phyloP scores from a whole-genome alignment of 2,329 filamentous ascomycete species.

The Cercospora brassicicola region DNA sequence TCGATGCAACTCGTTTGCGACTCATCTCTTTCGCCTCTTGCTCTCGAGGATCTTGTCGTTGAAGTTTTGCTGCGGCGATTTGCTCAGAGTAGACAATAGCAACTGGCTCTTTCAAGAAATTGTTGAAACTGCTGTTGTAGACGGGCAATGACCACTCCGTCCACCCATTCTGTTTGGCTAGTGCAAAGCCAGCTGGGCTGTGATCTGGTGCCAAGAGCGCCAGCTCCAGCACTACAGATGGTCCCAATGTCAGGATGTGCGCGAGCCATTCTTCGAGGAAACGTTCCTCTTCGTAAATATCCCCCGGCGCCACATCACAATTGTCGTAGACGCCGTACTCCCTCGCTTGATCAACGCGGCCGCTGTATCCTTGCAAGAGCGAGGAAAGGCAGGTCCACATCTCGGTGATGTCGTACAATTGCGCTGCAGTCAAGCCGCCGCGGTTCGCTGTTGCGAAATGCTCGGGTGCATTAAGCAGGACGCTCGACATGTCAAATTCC shows the following conservation, averaged over 20 bases:
- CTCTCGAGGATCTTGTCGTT: slow-evolving; percentile 40
- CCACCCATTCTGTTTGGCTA: slow-evolving; percentile 57
- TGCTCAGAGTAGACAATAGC: slow-evolving; percentile 60
- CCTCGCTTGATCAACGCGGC: slow-evolving; percentile 56
- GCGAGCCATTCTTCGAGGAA: slow-evolving; percentile 63
- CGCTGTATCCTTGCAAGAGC: slow-evolving; percentile 58
- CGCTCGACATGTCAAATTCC: slow-evolving; percentile 53
- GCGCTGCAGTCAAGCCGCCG: slow-evolving; percentile 54
- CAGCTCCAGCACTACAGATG: slow-evolving; percentile 56
- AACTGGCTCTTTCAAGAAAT: slow-evolving; percentile 62
- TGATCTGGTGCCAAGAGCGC: slow-evolving; percentile 42
- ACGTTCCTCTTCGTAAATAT: slow-evolving; percentile 54
- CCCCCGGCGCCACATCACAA: slow-evolving; percentile 48
- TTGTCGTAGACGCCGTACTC: slow-evolving; percentile 57
- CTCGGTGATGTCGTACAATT: slow-evolving; percentile 65
- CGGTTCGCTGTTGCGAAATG: slow-evolving; percentile 60
- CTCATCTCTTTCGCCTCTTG: slow-evolving; percentile 41
- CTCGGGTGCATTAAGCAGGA: slow-evolving; percentile 57
- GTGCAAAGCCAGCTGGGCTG: slow-evolving; percentile 50
- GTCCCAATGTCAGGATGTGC: slow-evolving; percentile 61
- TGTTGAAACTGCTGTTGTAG: slow-evolving; percentile 49
- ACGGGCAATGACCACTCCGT: slow-evolving; percentile 56
- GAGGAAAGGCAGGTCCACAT: slow-evolving; percentile 63
- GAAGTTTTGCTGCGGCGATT: slow-evolving; percentile 37
- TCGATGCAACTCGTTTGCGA: slow-evolving; percentile 46